These are phyloP conservation scores for Elsinoe arachidis DNA, from an alignment of 2,329 filamentous ascomycete genomes.

Conservation along the genomic window DNA sequence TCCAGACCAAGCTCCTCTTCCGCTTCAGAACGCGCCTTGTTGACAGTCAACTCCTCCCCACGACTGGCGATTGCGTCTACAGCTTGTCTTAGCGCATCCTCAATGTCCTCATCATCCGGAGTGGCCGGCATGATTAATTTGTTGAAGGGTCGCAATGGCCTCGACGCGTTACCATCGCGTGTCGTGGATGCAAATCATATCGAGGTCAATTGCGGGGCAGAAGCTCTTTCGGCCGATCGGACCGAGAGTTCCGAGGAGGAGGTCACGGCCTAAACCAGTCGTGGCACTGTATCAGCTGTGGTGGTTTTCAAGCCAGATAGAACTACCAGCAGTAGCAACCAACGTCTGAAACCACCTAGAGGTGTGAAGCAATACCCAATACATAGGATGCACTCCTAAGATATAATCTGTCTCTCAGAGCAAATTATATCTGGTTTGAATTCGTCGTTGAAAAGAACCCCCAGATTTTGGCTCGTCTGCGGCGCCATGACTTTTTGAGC, in stretches of 20 bases:
- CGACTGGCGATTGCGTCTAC: constrained; percentile 33
- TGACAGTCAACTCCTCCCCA: constrained; percentile 48
- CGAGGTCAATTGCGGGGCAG: background rate
- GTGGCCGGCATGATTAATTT: constrained; percentile 13
- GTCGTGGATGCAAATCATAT: background rate
- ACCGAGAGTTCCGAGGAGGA: background rate
- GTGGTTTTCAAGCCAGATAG: too few species aligned
- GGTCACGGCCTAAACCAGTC: background rate
- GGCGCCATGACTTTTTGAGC: too few species aligned
- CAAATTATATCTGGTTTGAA: too few species aligned
- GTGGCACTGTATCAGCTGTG: background rate
- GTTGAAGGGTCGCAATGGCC: background rate
- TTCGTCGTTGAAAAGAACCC: too few species aligned
- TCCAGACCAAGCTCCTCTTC: constrained; percentile 45
- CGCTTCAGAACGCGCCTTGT: constrained; percentile 44
- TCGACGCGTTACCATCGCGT: background rate
- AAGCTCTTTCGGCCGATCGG: background rate
- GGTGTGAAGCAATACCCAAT: too few species aligned
- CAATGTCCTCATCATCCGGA: constrained; percentile 32
- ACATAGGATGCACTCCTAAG: too few species aligned
- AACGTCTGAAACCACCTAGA: too few species aligned
- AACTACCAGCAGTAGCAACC: too few species aligned
- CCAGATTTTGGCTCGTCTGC: too few species aligned
- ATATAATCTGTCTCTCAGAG: too few species aligned
- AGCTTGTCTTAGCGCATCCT: constrained; percentile 32